phyloP scores from a whole-genome alignment of 1,284 basidiomycete genomes.

The Kwoniella shivajii region DNA sequence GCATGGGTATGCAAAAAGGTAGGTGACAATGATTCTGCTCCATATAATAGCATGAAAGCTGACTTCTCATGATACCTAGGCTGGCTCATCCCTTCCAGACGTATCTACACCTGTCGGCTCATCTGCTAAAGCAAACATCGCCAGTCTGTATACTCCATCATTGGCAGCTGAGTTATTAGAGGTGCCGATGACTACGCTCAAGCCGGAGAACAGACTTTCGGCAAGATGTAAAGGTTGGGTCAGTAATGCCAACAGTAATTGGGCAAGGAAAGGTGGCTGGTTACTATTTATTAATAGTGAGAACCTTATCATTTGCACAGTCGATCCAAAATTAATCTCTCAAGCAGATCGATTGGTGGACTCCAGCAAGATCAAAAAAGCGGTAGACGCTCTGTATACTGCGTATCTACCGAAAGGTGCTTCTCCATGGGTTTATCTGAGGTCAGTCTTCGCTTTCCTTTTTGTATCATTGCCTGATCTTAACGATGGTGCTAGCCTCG shows the following conservation, averaged over 20 bases:
- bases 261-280: constrained; percentile 72
- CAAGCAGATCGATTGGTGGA: constrained; percentile 86
- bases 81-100: constrained; percentile 72
- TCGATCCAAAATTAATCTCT: background rate
- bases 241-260: constrained; percentile 86
- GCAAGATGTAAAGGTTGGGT: constrained; percentile 71
- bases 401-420: constrained; percentile 87
- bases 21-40: too few relatives aligned
- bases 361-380: constrained; percentile 80
- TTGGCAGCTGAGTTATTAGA: constrained; percentile 80
- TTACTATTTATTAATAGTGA: constrained; percentile 96
- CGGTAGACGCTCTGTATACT: constrained; percentile 83
- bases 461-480: too few relatives aligned
- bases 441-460: too few relatives aligned
- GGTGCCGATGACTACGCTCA: constrained; percentile 53
- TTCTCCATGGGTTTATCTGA: constrained; percentile 89
- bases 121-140: constrained; percentile 71
- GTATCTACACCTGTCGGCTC: constrained; percentile 77
- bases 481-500: constrained; percentile 59
- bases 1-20: constrained; percentile 93
- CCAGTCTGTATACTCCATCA: constrained; percentile 75
- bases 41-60: background rate
- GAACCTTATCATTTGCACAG: constrained; percentile 44
- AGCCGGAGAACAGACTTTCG: constrained; percentile 52
- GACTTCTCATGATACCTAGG: constrained; percentile 55